Evolutionary conservation across 352 stramenopile species (phyloP).

Genomic region (Phytophthora cryptogea): DNA sequence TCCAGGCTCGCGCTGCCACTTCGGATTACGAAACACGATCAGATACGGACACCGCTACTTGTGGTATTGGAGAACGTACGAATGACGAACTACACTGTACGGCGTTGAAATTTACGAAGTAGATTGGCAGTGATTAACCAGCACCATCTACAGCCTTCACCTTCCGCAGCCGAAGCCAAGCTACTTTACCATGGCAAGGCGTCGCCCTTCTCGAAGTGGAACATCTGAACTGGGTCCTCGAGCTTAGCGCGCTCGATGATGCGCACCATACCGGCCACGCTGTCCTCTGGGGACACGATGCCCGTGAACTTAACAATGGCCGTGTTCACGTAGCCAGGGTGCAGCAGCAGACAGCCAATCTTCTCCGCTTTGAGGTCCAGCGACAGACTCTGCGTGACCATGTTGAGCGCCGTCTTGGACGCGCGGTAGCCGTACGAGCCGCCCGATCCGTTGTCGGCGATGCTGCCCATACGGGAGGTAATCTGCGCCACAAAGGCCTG

Average conservation of each 20-base stretch:
- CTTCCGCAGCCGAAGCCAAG: too few relatives aligned
- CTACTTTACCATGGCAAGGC: slow-evolving; percentile 58
- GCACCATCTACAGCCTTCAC: too few relatives aligned
- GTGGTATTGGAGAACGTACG: too few relatives aligned
- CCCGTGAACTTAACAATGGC: slow-evolving; percentile 58
- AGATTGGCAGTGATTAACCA: too few relatives aligned
- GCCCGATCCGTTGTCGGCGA: slow-evolving; percentile 59
- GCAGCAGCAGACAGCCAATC: slow-evolving; percentile 61
- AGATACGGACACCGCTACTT: too few relatives aligned
- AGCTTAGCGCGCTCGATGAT: slow-evolving; percentile 59
- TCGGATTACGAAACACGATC: too few relatives aligned
- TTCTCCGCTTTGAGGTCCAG: slow-evolving; percentile 56
- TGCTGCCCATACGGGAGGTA: slow-evolving; percentile 63
- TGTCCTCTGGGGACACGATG: slow-evolving; percentile 45
- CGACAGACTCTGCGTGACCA: slow-evolving; percentile 60
- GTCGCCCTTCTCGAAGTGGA: slow-evolving; percentile 55
- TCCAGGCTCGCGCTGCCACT: too few relatives aligned
- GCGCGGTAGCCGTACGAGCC: slow-evolving; percentile 77
- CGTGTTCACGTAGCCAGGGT: slow-evolving; percentile 69
- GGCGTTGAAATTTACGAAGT: too few relatives aligned
- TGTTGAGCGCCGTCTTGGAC: slow-evolving; percentile 85
- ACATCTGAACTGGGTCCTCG: slow-evolving; percentile 57
- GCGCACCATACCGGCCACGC: slow-evolving; percentile 50
- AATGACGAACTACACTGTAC: too few relatives aligned
- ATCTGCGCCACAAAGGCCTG: slow-evolving; percentile 61